Evolutionary conservation across 192 early-diverging fungal species (phyloP).

Genomic region (Backusella westeae): DNA sequence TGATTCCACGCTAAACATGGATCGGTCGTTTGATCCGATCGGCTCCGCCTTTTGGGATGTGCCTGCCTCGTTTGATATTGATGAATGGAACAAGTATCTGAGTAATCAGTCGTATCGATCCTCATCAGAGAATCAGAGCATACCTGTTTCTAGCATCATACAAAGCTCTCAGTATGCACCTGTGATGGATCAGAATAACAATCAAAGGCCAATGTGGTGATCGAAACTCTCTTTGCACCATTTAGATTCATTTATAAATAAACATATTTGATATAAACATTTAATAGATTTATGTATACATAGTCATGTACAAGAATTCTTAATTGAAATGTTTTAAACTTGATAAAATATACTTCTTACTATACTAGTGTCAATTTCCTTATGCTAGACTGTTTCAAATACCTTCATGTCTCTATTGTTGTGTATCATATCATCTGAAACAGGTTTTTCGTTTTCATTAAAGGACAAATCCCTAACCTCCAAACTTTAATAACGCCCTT

Average conservation of each 20-base stretch:
- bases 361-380: no score
- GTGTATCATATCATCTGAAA: background rate
- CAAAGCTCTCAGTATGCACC: background rate
- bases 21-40: constrained; percentile 21
- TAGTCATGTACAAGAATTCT: no score
- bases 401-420: background rate
- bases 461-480: background rate
- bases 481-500: background rate
- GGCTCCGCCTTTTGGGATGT: constrained; percentile 34
- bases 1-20: background rate
- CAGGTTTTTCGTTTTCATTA: background rate
- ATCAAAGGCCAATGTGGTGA: background rate
- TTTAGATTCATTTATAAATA: background rate
- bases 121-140: background rate
- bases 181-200: background rate
- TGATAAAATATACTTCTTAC: no score
- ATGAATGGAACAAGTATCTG: constrained; percentile 38
- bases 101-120: constrained; percentile 20
- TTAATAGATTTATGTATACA: no score
- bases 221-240: background rate
- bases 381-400: background rate
- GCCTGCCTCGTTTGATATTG: constrained; percentile 30
- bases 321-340: no score
- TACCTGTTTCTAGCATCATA: background rate
- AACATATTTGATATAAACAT: no score